phyloP scores from a whole-genome alignment of 2,329 filamentous ascomycete genomes.

The Aspergillus felis region DNA sequence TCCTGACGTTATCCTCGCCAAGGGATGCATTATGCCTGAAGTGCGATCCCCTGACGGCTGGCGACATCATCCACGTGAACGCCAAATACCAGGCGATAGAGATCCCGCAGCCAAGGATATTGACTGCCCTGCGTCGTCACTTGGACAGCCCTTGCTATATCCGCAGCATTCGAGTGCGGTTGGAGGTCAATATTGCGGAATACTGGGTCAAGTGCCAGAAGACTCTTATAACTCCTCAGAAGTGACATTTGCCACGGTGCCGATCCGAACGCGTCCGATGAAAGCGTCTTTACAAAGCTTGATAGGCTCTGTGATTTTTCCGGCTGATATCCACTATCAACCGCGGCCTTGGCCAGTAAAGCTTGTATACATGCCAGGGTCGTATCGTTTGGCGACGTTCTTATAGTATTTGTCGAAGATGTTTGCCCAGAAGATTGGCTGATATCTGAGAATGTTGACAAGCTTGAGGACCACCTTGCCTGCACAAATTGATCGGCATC shows the following conservation, averaged over 20 bases:
- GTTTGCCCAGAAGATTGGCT: conserved; percentile 60
- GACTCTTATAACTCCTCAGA: conserved; percentile 73
- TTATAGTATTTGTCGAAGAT: conserved; percentile 43
- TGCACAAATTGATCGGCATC: conserved; percentile 50
- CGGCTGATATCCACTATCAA: conserved; percentile 76
- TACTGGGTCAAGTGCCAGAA: conserved; percentile 69
- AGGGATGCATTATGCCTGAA: conserved; percentile 27
- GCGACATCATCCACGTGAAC: conserved; percentile 77
- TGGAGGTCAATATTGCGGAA: conserved; percentile 48
- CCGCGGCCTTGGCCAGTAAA: conserved; percentile 77
- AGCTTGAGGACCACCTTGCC: conserved; percentile 69
- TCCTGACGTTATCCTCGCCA: background rate
- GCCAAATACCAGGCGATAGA: conserved; percentile 81
- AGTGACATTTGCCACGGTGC: conserved; percentile 66
- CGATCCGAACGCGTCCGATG: conserved; percentile 73
- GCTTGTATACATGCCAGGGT: conserved; percentile 75
- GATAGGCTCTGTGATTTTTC: conserved; percentile 58
- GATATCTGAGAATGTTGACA: conserved; percentile 73
- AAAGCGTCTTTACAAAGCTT: conserved; percentile 70
- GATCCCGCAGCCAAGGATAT: conserved; percentile 74
- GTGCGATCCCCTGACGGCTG: conserved; percentile 56
- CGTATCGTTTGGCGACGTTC: conserved; percentile 59
- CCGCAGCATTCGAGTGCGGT: conserved; percentile 52
- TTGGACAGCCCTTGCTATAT: conserved; percentile 74
- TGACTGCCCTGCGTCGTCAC: conserved; percentile 70